Percentiles rank a stretch among this genome's conserved stretches.
Conservation (phyloP, 2,329 filamentous ascomycete species). For the Fusarium sp. region DNA sequence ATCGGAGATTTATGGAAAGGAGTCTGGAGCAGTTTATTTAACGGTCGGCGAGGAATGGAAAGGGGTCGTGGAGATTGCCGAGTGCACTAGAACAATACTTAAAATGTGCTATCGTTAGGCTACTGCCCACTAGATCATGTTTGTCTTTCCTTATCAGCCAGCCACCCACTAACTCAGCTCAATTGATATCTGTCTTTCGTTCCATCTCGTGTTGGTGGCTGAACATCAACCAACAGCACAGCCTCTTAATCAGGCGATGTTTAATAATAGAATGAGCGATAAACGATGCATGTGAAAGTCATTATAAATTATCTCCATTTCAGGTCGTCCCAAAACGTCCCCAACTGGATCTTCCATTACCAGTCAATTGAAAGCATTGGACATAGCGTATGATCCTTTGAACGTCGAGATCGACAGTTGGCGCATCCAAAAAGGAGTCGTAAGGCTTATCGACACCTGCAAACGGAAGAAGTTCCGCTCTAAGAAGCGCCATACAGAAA, state of each 20-base stretch:
- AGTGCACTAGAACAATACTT: background rate
- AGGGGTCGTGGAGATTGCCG: background rate
- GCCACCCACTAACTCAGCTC: background rate
- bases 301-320: background rate
- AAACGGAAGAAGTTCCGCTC: background rate
- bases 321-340: background rate
- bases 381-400: background rate
- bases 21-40: background rate
- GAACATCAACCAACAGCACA: background rate
- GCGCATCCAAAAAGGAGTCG: background rate
- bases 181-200: background rate
- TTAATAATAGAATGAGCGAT: background rate
- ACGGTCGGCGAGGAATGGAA: background rate
- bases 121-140: background rate
- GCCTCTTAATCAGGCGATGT: background rate
- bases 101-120: background rate
- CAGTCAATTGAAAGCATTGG: background rate
- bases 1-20: background rate
- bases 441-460: background rate
- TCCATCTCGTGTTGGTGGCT: background rate
- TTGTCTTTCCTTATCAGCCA: background rate
- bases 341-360: background rate
- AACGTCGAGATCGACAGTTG: background rate
- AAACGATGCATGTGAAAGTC: background rate
- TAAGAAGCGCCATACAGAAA: background rate